These are phyloP conservation scores for Blastobotrys buckinghamii DNA, from an alignment of 1,139 yeast species.

Conservation along the genomic window DNA sequence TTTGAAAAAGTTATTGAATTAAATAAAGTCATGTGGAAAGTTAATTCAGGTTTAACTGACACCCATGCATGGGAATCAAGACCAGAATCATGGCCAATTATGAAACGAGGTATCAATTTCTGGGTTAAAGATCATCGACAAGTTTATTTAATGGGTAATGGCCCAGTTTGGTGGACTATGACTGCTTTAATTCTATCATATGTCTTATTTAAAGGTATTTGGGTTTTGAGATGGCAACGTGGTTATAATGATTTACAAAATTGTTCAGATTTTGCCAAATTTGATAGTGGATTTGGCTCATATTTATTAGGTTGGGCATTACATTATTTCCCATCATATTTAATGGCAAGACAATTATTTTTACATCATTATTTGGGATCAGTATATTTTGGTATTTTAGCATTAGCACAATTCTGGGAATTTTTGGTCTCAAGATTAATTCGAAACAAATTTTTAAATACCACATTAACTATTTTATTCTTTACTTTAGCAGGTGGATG, in stretches of 20 bases:
- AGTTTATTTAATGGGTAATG: conserved; percentile 86
- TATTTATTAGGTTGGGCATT: conserved; percentile 76
- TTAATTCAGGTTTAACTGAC: conserved; percentile 77
- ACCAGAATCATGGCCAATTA: conserved; percentile 85
- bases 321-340: conserved; percentile 81
- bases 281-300: conserved; percentile 62
- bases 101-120: conserved; percentile 89
- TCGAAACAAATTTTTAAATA: conserved; percentile 39
- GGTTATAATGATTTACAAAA: conserved; percentile 38
- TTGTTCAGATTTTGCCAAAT: conserved; percentile 53
- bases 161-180: conserved; percentile 85
- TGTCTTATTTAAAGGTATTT: conserved; percentile 45
- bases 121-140: conserved; percentile 78
- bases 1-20: conserved; percentile 68
- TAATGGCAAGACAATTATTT: conserved; percentile 93
- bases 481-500: conserved; percentile 48
- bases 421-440: conserved; percentile 44
- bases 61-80: conserved; percentile 84
- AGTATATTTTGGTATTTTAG: conserved; percentile 74
- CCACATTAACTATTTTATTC: conserved; percentile 43
- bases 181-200: conserved; percentile 54
- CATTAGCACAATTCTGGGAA: conserved; percentile 78
- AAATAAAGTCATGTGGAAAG: conserved; percentile 86
- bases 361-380: conserved; percentile 93
- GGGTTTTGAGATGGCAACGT: conserved; percentile 71